Percentiles rank a stretch among this genome's conserved stretches.
phyloP scores from a whole-genome alignment of 2,329 filamentous ascomycete species.

The Trichoderma polysporum region DNA sequence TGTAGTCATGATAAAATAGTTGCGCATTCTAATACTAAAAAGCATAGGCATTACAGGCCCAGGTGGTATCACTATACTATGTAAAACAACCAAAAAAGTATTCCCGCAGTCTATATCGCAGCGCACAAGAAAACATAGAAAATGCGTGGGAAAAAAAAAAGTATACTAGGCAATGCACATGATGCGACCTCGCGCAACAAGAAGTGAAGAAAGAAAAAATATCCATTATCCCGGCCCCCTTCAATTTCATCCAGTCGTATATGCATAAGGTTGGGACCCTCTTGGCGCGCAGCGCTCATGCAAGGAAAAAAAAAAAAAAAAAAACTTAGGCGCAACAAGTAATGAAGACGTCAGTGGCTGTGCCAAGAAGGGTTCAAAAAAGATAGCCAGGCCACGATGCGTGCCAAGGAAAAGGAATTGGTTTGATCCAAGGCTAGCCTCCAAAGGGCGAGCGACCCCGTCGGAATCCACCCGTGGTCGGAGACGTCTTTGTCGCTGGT shows the following conservation, averaged over 20 bases:
- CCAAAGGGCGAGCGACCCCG: background rate
- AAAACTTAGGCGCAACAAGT: background rate
- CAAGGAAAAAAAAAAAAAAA: background rate
- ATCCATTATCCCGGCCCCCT: background rate
- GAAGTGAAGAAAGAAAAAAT: background rate
- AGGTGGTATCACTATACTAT: constrained; percentile 21
- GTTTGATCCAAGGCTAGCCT: background rate
- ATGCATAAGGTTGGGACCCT: background rate
- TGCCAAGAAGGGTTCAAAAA: constrained; percentile 1
- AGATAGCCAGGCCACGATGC: background rate
- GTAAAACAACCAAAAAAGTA: background rate
- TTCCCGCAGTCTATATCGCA: constrained; percentile 17
- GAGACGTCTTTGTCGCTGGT: background rate
- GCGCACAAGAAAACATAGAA: background rate
- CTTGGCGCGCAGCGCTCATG: constrained; percentile 16
- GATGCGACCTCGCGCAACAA: constrained; percentile 15
- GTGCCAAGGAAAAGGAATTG: constrained; percentile 2
- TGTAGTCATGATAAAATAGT: background rate
- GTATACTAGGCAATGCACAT: constrained; percentile 19
- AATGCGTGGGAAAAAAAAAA: constrained; percentile 22
- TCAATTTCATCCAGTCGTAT: constrained; percentile 7
- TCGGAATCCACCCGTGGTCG: constrained; percentile 1
- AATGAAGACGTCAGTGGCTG: constrained; percentile 20
- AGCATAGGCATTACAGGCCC: constrained; percentile 3
- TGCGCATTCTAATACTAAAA: constrained; percentile 14